Percentiles rank a stretch among this genome's conserved stretches.
phyloP scores from a whole-genome alignment of 192 early-diverging fungal genomes.

The Backusella macrospora region DNA sequence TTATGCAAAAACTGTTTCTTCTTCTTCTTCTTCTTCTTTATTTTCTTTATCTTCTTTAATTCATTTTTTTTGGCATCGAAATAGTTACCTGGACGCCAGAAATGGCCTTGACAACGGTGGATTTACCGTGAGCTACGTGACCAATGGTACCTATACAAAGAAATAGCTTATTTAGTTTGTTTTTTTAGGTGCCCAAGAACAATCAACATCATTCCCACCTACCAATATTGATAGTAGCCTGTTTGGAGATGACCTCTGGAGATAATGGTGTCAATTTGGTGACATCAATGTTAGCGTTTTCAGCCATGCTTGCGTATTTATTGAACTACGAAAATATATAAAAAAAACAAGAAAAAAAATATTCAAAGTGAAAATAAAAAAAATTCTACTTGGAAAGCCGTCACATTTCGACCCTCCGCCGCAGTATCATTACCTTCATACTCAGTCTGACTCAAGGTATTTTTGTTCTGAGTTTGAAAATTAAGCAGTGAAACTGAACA shows the following conservation, averaged over 20 bases:
- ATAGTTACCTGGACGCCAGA: slow-evolving; percentile 83
- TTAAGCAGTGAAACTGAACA: no score
- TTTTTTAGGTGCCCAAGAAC: not conserved
- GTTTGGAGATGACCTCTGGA: slow-evolving; percentile 95
- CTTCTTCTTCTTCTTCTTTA: not conserved
- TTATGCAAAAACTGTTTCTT: slow-evolving; percentile 7
- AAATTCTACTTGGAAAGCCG: slow-evolving; percentile 2
- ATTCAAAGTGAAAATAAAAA: not conserved
- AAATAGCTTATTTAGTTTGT: not conserved
- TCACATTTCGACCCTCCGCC: not conserved
- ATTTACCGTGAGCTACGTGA: slow-evolving; percentile 99
- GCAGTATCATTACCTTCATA: no score
- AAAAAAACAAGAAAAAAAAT: slow-evolving; percentile 7
- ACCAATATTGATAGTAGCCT: slow-evolving; percentile 99
- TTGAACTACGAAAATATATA: not conserved
- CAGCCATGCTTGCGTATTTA: slow-evolving; percentile 10
- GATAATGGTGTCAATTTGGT: slow-evolving; percentile 74
- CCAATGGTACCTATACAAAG: slow-evolving; percentile 86
- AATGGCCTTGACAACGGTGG: slow-evolving; percentile 97
- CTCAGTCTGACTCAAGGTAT: no score
- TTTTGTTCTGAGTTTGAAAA: no score
- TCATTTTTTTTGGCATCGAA: not conserved
- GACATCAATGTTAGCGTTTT: slow-evolving; percentile 34
- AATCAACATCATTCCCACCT: slow-evolving; percentile 15
- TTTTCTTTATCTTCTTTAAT: not conserved